These are phyloP conservation scores for Eimeria mitis DNA, from an alignment of 169 alveolate genomes.

Conservation along the genomic window DNA sequence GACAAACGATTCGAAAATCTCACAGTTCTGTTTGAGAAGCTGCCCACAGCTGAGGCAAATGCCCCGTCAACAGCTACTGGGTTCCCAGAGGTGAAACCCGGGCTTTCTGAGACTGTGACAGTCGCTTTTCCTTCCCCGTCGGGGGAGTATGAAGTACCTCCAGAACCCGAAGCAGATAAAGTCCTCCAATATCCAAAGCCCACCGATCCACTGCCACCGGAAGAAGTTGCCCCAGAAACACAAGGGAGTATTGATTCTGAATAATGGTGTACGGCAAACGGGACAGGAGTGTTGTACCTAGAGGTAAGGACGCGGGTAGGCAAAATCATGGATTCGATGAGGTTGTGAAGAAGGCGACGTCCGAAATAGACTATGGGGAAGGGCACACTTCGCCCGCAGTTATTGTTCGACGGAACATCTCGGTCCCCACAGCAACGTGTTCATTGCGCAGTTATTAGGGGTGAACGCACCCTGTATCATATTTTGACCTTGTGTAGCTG, in stretches of 20 bases:
- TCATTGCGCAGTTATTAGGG: not conserved
- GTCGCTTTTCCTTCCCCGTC: slow-evolving; percentile 37
- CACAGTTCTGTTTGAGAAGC: not conserved
- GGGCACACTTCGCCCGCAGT: not conserved
- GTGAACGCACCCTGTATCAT: not conserved
- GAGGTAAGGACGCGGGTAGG: not conserved
- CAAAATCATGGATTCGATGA: not conserved
- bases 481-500: not conserved
- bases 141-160: slow-evolving; percentile 5
- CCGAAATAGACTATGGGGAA: not conserved
- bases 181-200: slow-evolving; percentile 13
- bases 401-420: not conserved
- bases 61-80: slow-evolving; percentile 47
- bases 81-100: slow-evolving; percentile 20
- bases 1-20: slow-evolving; percentile 31
- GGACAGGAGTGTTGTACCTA: not conserved
- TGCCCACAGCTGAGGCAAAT: slow-evolving; percentile 58
- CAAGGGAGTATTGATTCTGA: not conserved
- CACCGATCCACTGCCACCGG: not conserved
- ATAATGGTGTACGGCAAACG: not conserved
- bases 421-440: not conserved
- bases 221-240: not conserved
- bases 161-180: slow-evolving; percentile 34
- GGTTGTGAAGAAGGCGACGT: not conserved
- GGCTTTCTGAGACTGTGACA: not conserved